Base-by-base conservation (phyloP, 768 basidiomycete genomes). In the Calocybe gangraenosa region DNA sequence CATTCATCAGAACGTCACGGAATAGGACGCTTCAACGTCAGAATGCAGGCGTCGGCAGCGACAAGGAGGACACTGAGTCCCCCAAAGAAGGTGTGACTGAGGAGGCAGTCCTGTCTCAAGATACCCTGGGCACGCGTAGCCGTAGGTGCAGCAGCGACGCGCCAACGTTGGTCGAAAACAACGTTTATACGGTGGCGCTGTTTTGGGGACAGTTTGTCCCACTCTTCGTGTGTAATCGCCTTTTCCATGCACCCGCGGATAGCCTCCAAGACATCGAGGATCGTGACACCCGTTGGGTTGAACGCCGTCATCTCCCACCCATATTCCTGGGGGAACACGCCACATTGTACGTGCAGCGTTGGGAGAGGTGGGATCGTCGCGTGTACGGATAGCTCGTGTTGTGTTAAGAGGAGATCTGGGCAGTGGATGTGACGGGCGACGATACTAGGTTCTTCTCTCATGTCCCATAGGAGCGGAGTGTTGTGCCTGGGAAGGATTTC, bases 191-290 rank as follows among this genome's bases (percentile, higher is more conserved):
- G 70, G 2, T 61, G 38, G 20, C 66, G 70, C 37, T 81, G 73
- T 44, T 67, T 73, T 3, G 53, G 48, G 10, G 66, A 64, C 41
- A 76, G 50, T 22, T 48, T 42, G 7, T 73, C 60, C 72, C 76
- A 79, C 46, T 79, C 77, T 0, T 43, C 41, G 7, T 57, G 63
- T 11, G 52, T 63, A 42, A 81, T 62, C 5, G 64, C 74, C 4
- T 38, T 57, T 13, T 61, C 61, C 18, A 79, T 53, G 25, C 64
- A 61, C 10, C 49, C 38, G 57, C 72, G 64, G 36, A 81, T 74
- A n/a, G 71, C 68, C 1, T 64, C 45, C 3, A 82, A 59, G 17
- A 82, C 65, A 37, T 82, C 75, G n/a, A 57, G 58, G 44, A 82
- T 55, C 2, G 78, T 81, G 33, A 82, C 71, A 7, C 74, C 75